These are phyloP conservation scores for Physocladia obscura DNA, from an alignment of 192 early-diverging fungal species.

Conservation along the genomic window DNA sequence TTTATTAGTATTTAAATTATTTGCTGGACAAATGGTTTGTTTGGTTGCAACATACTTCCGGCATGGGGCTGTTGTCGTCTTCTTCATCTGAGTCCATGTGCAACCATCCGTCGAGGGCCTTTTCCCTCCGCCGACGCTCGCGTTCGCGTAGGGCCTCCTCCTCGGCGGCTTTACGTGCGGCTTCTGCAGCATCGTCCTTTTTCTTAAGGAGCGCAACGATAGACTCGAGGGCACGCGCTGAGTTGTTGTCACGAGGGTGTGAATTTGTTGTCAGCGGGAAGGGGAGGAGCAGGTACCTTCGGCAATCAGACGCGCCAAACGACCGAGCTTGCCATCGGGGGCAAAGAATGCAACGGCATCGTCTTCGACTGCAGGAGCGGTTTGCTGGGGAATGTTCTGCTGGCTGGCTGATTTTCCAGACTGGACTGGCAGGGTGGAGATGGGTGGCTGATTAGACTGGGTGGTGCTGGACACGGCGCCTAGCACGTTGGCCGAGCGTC, in stretches of 20 bases:
- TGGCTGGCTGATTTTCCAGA: no score
- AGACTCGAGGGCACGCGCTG: neutral
- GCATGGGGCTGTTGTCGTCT: constrained; percentile 4
- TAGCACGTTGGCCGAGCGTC: neutral
- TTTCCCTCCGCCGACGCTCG: neutral
- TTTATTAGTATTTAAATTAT: neutral
- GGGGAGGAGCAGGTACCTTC: neutral
- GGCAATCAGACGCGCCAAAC: neutral
- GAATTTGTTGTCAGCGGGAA: neutral
- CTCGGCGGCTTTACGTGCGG: neutral
- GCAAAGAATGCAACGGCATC: neutral
- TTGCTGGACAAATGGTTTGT: neutral
- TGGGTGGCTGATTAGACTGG: neutral
- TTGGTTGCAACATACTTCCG: neutral
- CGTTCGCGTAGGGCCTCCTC: neutral
- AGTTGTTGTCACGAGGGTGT: neutral
- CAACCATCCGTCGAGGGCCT: constrained; percentile 11
- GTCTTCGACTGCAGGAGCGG: neutral
- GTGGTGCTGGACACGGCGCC: neutral
- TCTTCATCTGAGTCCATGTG: constrained; percentile 9
- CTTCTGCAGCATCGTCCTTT: constrained; percentile 10
- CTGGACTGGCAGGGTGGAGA: neutral
- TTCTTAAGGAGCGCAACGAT: neutral
- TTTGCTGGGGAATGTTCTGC: no score
- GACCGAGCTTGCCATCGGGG: neutral